Percentiles rank a stretch among this genome's conserved stretches.
Evolutionary conservation across 2,329 filamentous ascomycete genomes (phyloP).

Genomic region (Amylocarpus encephaloides): DNA sequence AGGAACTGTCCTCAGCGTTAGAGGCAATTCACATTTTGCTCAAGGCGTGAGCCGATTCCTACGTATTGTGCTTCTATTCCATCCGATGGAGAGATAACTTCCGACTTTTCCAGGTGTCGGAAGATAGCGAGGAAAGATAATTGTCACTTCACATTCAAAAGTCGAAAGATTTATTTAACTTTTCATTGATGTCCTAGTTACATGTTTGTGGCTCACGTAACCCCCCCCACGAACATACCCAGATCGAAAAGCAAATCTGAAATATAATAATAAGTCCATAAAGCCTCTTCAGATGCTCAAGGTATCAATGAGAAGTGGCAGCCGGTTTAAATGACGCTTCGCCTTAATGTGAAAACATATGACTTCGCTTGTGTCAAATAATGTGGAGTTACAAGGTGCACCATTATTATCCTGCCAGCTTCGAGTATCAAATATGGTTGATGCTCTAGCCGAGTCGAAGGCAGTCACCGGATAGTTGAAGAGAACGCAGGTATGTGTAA

Average conservation of each 20-base stretch:
- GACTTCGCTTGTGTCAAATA: constrained; percentile 5
- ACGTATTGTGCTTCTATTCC: too few species aligned
- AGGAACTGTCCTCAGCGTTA: too few species aligned
- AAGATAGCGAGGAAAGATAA: neutral
- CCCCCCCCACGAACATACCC: constrained; percentile 14
- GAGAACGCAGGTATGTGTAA: constrained; percentile 21
- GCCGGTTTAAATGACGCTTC: constrained; percentile 8
- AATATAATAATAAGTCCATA: constrained; percentile 23
- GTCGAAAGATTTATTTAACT: constrained; percentile 2
- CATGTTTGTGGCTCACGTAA: constrained; percentile 18
- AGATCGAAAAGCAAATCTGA: constrained; percentile 8
- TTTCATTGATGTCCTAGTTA: constrained; percentile 20
- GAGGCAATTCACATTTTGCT: too few species aligned
- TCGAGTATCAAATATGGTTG: neutral
- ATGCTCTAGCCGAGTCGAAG: constrained; percentile 4
- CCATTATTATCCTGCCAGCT: constrained; percentile 3
- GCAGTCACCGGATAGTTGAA: constrained; percentile 9
- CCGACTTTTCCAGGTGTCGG: neutral
- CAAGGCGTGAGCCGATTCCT: too few species aligned
- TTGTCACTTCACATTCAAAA: neutral
- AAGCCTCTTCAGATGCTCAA: constrained; percentile 3
- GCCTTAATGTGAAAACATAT: constrained; percentile 5
- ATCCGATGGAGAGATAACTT: too few species aligned
- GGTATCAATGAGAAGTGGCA: constrained; percentile 2
- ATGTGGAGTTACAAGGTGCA: constrained; percentile 19